Percentiles rank a stretch among this genome's conserved stretches.
These are phyloP conservation scores for Ormosia emarginata DNA, from an alignment of 306 rosid genomes.

Conservation along the genomic window DNA sequence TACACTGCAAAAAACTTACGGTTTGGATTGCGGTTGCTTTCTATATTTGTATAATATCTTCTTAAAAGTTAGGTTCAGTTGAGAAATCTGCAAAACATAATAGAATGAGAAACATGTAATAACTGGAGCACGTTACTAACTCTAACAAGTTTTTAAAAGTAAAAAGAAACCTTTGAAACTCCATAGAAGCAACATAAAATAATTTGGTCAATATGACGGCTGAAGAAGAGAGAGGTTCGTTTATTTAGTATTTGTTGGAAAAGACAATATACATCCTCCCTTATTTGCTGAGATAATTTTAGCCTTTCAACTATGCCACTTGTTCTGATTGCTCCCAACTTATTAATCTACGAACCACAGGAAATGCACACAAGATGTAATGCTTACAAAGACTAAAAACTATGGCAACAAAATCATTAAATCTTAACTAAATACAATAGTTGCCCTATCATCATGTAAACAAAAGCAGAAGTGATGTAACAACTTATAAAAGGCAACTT, in stretches of 20 bases:
- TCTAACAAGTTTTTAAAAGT: neutral
- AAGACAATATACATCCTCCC: slow-evolving; percentile 89
- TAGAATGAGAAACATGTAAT: slow-evolving; percentile 18
- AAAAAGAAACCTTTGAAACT: slow-evolving; percentile 70
- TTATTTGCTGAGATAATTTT: slow-evolving; percentile 78
- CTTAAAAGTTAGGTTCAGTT: slow-evolving; percentile 74
- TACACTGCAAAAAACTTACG: slow-evolving; percentile 90
- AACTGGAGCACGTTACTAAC: neutral
- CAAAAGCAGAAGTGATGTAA: neutral
- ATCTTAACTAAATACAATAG: slow-evolving; percentile 13
- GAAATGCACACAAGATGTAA: slow-evolving; percentile 13
- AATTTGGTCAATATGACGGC: slow-evolving; percentile 94
- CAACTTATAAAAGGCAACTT: neutral
- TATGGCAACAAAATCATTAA: neutral
- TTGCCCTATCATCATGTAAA: neutral
- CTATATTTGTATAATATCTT: slow-evolving; percentile 87
- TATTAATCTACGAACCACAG: slow-evolving; percentile 55
- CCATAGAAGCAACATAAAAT: slow-evolving; percentile 96
- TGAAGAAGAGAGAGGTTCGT: slow-evolving; percentile 76
- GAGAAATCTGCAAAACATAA: slow-evolving; percentile 81
- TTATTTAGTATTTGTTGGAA: slow-evolving; percentile 84
- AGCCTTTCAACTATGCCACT: slow-evolving; percentile 97
- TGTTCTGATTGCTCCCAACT: slow-evolving; percentile 97
- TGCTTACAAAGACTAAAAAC: slow-evolving; percentile 5
- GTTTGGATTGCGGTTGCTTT: slow-evolving; percentile 91